A percentile compares a stretch with the other conserved stretches of the same genome.
phyloP scores from a whole-genome alignment of 768 basidiomycete species.

The Boletus coccyginus region DNA sequence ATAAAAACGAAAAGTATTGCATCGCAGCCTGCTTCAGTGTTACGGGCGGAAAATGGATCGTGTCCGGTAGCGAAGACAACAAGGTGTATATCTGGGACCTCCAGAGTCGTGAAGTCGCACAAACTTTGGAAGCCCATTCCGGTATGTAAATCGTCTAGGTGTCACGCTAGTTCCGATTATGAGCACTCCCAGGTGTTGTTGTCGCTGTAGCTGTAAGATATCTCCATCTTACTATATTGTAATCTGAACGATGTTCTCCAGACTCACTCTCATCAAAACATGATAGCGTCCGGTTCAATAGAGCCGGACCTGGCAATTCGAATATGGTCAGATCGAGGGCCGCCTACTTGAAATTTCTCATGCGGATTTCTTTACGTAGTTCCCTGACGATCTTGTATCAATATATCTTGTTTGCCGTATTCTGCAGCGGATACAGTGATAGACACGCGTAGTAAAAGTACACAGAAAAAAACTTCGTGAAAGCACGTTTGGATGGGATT shows the following conservation, averaged over 20 bases:
- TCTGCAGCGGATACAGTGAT: conserved; percentile 6
- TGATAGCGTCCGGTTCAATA: conserved; percentile 85
- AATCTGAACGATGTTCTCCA: conserved; percentile 25
- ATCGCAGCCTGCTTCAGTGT: conserved; percentile 83
- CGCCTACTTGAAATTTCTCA: conserved; percentile 7
- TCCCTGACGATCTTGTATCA: conserved; percentile 4
- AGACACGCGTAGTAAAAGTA: conserved; percentile 11
- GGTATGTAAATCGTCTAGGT: conserved; percentile 38
- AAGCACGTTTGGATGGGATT: background rate
- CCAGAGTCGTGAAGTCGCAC: conserved; percentile 82
- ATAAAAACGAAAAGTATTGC: conserved; percentile 80
- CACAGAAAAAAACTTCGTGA: conserved; percentile 2
- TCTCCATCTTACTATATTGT: background rate
- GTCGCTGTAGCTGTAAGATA: conserved; percentile 79
- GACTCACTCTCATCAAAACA: conserved; percentile 85
- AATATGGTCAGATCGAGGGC: conserved; percentile 68
- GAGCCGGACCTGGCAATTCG: conserved; percentile 80
- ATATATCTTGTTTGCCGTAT: conserved; percentile 3
- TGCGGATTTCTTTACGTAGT: background rate
- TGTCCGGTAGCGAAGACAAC: conserved; percentile 88
- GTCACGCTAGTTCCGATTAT: background rate
- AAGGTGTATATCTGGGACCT: conserved; percentile 91
- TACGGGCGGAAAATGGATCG: conserved; percentile 86
- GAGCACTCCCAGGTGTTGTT: conserved; percentile 44
- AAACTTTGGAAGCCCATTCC: conserved; percentile 72